Evolutionary conservation across 257 asterid genomes (phyloP).

Genomic region (Capsicum rhomboideum): DNA sequence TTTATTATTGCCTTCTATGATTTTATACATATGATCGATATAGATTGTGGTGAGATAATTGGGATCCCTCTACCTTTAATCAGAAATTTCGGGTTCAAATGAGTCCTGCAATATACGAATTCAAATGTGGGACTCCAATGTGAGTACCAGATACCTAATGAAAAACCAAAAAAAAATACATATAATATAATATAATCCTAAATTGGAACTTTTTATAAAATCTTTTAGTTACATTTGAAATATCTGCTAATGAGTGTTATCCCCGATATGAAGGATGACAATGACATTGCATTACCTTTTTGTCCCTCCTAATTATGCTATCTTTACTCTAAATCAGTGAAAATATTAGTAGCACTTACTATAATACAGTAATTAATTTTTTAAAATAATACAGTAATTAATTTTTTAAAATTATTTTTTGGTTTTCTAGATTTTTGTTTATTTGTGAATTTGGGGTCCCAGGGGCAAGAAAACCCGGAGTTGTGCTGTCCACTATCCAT

Average conservation of each 20-base stretch:
- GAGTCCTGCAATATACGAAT: too few species aligned
- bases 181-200: neutral
- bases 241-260: neutral
- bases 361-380: neutral
- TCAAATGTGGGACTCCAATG: too few species aligned
- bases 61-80: too few species aligned
- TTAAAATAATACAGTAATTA: neutral
- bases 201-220: neutral
- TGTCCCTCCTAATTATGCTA: constrained; percentile 2
- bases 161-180: neutral
- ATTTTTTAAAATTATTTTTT: neutral
- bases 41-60: too few species aligned
- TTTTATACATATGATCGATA: neutral
- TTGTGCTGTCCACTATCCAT: constrained; percentile 37
- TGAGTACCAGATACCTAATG: too few species aligned
- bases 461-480: constrained; percentile 34
- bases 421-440: neutral
- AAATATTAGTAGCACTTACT: neutral
- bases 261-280: neutral
- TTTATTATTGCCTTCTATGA: neutral
- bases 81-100: too few species aligned
- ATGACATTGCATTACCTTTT: neutral
- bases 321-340: neutral
- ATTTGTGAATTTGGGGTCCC: neutral
- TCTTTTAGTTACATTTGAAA: neutral